Evolutionary conservation across 2,329 filamentous ascomycete genomes (phyloP).

Genomic region (Aspergillus brasiliensis): DNA sequence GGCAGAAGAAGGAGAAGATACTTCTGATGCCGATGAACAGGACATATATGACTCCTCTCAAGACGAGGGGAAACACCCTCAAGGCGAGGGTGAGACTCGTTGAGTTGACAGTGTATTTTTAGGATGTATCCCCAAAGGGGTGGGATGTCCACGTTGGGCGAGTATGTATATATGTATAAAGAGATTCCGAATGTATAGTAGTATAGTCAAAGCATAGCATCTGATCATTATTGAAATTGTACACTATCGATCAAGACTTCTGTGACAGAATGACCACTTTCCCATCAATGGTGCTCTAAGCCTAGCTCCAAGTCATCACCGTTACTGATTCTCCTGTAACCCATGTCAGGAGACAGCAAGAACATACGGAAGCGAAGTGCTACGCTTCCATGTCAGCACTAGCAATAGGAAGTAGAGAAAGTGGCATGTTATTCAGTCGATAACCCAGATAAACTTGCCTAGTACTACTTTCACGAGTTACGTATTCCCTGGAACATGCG

Average conservation of each 20-base stretch:
- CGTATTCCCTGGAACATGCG: too few relatives aligned
- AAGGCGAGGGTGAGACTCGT: not conserved
- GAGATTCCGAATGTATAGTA: not conserved
- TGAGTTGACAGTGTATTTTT: not conserved
- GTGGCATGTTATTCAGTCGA: too few relatives aligned
- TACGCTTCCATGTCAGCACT: too few relatives aligned
- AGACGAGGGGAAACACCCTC: not conserved
- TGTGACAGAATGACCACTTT: not conserved
- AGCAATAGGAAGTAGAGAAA: too few relatives aligned
- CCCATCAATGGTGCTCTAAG: not conserved
- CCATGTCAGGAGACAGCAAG: slow-evolving; percentile 17
- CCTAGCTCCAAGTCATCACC: not conserved
- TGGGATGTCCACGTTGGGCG: not conserved
- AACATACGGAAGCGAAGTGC: too few relatives aligned
- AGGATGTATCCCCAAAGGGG: not conserved
- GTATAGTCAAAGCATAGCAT: not conserved
- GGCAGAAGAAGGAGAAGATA: not conserved
- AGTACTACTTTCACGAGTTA: too few relatives aligned
- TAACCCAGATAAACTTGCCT: too few relatives aligned
- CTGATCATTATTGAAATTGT: too few relatives aligned
- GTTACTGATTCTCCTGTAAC: slow-evolving; percentile 10
- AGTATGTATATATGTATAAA: slow-evolving; percentile 1
- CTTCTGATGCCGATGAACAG: not conserved
- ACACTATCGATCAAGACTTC: not conserved
- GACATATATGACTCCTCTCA: not conserved